Evolutionary conservation across 1,284 basidiomycete species (phyloP).

Genomic region (Leucoagaricus sp.): DNA sequence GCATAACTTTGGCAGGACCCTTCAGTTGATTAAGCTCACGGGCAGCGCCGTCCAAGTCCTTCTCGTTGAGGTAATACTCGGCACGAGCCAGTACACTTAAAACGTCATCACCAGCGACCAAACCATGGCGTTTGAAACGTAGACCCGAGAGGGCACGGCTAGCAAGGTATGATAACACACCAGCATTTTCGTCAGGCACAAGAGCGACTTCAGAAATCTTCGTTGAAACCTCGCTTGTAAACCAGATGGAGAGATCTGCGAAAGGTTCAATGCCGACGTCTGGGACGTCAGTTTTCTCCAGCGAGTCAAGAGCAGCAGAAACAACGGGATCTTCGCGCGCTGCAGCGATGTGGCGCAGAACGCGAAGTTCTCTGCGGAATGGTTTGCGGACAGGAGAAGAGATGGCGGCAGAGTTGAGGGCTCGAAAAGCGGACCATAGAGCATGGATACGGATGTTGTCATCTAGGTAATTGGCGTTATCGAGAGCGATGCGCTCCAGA

Average conservation of each 20-base stretch:
- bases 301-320: slow-evolving; percentile 64
- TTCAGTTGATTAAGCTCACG: slow-evolving; percentile 90
- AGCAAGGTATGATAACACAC: slow-evolving; percentile 86
- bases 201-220: slow-evolving; percentile 87
- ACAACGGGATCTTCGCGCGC: slow-evolving; percentile 74
- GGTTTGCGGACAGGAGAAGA: slow-evolving; percentile 67
- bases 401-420: slow-evolving; percentile 58
- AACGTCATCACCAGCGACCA: slow-evolving; percentile 82
- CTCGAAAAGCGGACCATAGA: slow-evolving; percentile 76
- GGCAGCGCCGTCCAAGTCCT: slow-evolving; percentile 90
- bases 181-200: slow-evolving; percentile 88
- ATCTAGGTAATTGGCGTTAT: slow-evolving; percentile 88
- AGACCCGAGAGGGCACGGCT: slow-evolving; percentile 78
- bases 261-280: slow-evolving; percentile 90
- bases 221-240: slow-evolving; percentile 82
- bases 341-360: slow-evolving; percentile 74
- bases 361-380: slow-evolving; percentile 89
- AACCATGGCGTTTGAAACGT: slow-evolving; percentile 76
- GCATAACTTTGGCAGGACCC: slow-evolving; percentile 82
- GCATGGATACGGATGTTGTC: slow-evolving; percentile 88
- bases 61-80: slow-evolving; percentile 89
- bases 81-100: slow-evolving; percentile 86
- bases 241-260: slow-evolving; percentile 89
- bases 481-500: slow-evolving; percentile 87
- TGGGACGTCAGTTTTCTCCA: slow-evolving; percentile 77